Conservation (phyloP, 2,329 filamentous ascomycete species). For the Penicillium vulpinum region DNA sequence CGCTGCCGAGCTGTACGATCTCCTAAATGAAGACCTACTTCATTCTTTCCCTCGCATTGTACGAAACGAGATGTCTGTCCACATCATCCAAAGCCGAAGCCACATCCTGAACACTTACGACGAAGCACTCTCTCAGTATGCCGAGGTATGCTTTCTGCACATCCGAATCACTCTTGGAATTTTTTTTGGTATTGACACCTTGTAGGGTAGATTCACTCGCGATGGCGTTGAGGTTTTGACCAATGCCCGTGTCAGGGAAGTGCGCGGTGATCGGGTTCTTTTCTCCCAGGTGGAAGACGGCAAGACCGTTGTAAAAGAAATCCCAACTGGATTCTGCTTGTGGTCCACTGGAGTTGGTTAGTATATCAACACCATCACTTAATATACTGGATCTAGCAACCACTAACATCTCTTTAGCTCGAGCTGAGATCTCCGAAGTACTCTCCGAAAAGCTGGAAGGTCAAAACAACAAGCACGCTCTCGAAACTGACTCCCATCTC, state of each 20-base stretch:
- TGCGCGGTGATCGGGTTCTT: conserved; percentile 76
- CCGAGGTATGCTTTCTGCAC: conserved; percentile 59
- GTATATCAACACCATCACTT: conserved; percentile 16
- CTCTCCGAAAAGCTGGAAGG: conserved; percentile 73
- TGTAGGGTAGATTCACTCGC: conserved; percentile 73
- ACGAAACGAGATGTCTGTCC: conserved; percentile 97
- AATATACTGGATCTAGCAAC: not conserved
- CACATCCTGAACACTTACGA: conserved; percentile 99
- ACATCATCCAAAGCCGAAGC: conserved; percentile 89
- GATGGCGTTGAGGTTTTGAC: conserved; percentile 90
- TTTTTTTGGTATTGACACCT: conserved; percentile 5
- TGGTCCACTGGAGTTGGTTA: conserved; percentile 89
- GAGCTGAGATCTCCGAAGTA: conserved; percentile 75
- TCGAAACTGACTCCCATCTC: conserved; percentile 93
- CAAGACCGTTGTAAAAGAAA: conserved; percentile 78
- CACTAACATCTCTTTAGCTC: conserved; percentile 49
- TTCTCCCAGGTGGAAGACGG: conserved; percentile 84
- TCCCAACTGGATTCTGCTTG: conserved; percentile 92
- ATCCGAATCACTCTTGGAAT: too few relatives aligned
- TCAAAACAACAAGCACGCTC: conserved; percentile 85
- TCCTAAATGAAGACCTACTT: conserved; percentile 91
- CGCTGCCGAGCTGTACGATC: conserved; percentile 91
- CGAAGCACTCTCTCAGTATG: conserved; percentile 87
- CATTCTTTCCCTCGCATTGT: conserved; percentile 81
- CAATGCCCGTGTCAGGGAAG: conserved; percentile 90